Conservation (phyloP, 345 rosid genomes). For the Aurinia saxatilis region DNA sequence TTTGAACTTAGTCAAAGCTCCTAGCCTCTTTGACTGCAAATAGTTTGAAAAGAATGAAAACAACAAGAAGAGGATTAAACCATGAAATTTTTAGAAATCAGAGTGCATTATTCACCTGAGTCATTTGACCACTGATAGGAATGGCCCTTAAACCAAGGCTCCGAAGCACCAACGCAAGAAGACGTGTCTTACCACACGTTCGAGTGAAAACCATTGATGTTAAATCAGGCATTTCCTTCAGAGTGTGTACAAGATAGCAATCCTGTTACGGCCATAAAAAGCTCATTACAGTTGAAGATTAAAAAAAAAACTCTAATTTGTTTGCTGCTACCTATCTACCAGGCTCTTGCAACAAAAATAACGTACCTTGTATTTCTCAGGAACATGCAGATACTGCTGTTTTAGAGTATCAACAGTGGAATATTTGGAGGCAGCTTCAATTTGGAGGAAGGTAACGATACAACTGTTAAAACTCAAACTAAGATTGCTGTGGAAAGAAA, state of each 20-base stretch:
- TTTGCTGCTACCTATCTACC: not conserved
- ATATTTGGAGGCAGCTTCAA: constrained; percentile 89
- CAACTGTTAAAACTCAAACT: not conserved
- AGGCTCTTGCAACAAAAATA: not conserved
- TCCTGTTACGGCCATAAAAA: constrained; percentile 47
- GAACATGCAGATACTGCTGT: constrained; percentile 69
- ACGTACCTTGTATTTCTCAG: constrained; percentile 79
- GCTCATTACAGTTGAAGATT: not conserved
- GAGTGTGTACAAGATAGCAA: constrained; percentile 80
- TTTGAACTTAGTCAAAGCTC: constrained; percentile 89
- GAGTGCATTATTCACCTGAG: constrained; percentile 44
- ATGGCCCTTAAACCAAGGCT: constrained; percentile 88
- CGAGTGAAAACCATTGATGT: constrained; percentile 94
- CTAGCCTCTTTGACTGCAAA: constrained; percentile 81
- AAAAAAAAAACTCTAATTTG: not conserved
- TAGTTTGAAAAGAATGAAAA: not conserved
- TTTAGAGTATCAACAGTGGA: constrained; percentile 89
- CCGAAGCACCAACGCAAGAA: constrained; percentile 69
- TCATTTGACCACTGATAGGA: constrained; percentile 97
- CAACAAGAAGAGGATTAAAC: not conserved
- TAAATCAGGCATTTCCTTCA: constrained; percentile 60
- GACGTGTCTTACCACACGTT: constrained; percentile 79
- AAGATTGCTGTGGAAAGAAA: constrained; percentile 1
- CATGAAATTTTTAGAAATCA: not conserved
- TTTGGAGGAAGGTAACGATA: constrained; percentile 36